phyloP scores from a whole-genome alignment of 2,329 filamentous ascomycete genomes.

The Epichloe amarillans region DNA sequence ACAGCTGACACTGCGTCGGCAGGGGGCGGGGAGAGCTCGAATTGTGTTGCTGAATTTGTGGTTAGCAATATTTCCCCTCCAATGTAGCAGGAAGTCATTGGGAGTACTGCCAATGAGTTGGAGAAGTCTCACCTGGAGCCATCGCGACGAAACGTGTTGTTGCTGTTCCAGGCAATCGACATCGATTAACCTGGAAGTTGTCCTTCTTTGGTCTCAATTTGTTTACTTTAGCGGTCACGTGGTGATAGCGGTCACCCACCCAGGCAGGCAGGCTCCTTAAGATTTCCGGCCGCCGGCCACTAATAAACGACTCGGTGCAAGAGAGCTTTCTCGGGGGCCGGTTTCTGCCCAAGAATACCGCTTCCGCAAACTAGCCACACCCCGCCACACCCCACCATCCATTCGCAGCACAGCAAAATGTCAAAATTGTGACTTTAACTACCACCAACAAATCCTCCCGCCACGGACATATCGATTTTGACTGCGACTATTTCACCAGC shows the following conservation, averaged over 20 bases:
- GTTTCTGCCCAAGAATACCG: constrained; percentile 21
- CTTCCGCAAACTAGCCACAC: constrained; percentile 20
- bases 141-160: constrained; percentile 13
- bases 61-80: background rate
- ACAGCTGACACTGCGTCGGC: constrained; percentile 78
- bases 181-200: background rate
- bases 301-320: too few species aligned
- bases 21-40: constrained; percentile 70
- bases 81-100: background rate
- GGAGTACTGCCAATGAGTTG: background rate
- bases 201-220: constrained; percentile 11
- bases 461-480: background rate
- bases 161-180: background rate
- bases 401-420: constrained; percentile 23
- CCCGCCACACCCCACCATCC: constrained; percentile 28
- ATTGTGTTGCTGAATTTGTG: constrained; percentile 49
- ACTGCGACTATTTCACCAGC: background rate
- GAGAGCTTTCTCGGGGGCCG: background rate
- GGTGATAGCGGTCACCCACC: constrained; percentile 12
- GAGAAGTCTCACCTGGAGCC: constrained; percentile 26
- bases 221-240: constrained; percentile 28
- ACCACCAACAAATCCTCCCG: background rate
- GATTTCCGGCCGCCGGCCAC: too few species aligned
- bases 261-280: background rate
- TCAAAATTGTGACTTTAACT: constrained; percentile 22